These are phyloP conservation scores for Magnaporthiopsis rhizophila DNA, from an alignment of 2,329 filamentous ascomycete species.

Conservation along the genomic window DNA sequence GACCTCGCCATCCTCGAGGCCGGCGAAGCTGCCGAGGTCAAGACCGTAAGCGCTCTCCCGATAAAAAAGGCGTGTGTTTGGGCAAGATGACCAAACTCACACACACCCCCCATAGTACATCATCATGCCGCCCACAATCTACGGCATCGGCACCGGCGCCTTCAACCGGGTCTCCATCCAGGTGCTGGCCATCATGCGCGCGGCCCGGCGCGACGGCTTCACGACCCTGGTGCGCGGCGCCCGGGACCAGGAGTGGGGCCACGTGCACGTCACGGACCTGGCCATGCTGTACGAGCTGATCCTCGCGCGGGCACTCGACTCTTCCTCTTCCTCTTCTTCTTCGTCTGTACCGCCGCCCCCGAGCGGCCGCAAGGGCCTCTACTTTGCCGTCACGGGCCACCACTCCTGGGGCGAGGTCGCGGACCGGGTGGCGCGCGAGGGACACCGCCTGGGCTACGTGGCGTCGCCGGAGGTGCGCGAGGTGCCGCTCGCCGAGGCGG, in stretches of 20 bases:
- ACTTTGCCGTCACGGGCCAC: constrained; percentile 32
- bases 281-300: constrained; percentile 31
- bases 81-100: too few species aligned
- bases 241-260: constrained; percentile 29
- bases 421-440: constrained; percentile 25
- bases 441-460: constrained; percentile 22
- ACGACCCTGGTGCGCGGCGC: constrained; percentile 23
- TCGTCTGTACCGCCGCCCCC: constrained; percentile 22
- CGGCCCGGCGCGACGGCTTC: constrained; percentile 17
- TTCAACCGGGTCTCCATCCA: constrained; percentile 32
- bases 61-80: too few species aligned
- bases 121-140: constrained; percentile 39
- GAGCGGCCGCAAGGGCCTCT: constrained; percentile 28
- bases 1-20: constrained; percentile 34
- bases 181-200: constrained; percentile 20
- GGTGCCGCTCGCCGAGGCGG: constrained; percentile 21
- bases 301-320: constrained; percentile 23
- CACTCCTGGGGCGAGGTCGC: constrained; percentile 32
- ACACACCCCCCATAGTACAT: constrained; percentile 13
- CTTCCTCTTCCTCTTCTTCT: neutral
- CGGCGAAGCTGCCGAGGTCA: constrained; percentile 20
- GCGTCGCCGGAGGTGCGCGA: constrained; percentile 18
- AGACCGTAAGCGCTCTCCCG: neutral
- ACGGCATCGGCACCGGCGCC: constrained; percentile 32
- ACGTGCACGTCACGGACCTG: constrained; percentile 37